Percentiles rank a stretch among this genome's conserved stretches.
Evolutionary conservation across 331 rosid genomes (phyloP).

Genomic region (Cydonia oblonga): DNA sequence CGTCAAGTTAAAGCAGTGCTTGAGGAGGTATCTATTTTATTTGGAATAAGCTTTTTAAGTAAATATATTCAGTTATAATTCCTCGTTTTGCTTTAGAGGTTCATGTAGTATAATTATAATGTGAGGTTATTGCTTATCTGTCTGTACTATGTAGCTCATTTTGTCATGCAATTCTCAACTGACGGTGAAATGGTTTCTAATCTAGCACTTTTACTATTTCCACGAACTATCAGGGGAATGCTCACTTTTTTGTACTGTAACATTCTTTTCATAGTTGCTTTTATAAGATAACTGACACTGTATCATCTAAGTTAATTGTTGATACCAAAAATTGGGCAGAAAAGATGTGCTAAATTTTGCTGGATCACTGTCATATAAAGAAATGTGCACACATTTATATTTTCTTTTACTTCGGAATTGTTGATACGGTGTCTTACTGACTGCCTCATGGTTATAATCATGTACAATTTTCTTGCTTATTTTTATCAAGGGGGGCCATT

Average conservation of each 20-base stretch:
- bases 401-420: neutral
- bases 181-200: neutral
- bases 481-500: constrained; percentile 76
- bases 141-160: too few species aligned
- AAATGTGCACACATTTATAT: too few species aligned
- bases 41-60: neutral
- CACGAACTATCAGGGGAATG: neutral
- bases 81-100: neutral
- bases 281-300: neutral
- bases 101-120: neutral
- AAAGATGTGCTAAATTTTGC: neutral
- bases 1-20: constrained; percentile 99
- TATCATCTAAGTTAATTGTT: neutral
- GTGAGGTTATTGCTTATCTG: neutral
- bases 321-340: neutral
- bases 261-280: neutral
- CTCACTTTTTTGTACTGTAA: neutral
- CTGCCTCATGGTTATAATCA: neutral
- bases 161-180: neutral
- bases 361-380: neutral
- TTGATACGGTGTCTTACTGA: constrained; percentile 1
- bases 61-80: neutral
- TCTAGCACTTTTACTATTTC: neutral
- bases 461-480: constrained; percentile 7
- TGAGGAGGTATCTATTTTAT: constrained; percentile 65